A percentile compares a stretch with the other conserved stretches of the same genome.
Evolutionary conservation across 495 filamentous ascomycete genomes (phyloP).

Genomic region (Choiromyces venosus): DNA sequence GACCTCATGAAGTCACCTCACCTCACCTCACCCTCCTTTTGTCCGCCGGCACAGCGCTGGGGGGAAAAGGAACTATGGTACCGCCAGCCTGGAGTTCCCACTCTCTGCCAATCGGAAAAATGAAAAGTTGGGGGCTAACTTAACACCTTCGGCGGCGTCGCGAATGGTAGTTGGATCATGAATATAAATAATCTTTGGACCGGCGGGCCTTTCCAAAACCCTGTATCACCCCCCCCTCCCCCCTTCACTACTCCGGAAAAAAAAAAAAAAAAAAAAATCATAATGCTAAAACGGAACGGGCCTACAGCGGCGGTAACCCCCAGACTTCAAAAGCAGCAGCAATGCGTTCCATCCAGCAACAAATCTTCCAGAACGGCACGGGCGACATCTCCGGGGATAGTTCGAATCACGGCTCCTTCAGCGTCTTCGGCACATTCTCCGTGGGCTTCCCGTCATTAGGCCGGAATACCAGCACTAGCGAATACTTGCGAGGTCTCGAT

Average conservation of each 20-base stretch:
- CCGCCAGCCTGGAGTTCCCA: no score
- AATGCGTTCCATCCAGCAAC: conserved; percentile 46
- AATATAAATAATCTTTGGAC: conserved; percentile 37
- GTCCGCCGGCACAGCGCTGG: no score
- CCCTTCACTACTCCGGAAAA: background rate
- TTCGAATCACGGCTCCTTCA: conserved; percentile 47
- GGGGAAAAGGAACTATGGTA: no score
- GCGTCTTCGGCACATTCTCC: conserved; percentile 48
- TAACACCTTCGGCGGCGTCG: conserved; percentile 32
- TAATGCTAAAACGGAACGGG: conserved; percentile 20
- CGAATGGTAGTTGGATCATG: conserved; percentile 25
- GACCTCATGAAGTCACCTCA: no score
- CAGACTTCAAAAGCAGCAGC: conserved; percentile 39
- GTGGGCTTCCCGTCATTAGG: conserved; percentile 44
- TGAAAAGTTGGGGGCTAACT: no score
- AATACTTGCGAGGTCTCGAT: conserved; percentile 47
- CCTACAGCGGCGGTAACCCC: conserved; percentile 50
- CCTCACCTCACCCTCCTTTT: no score
- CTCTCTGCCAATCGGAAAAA: no score
- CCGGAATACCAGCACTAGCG: no score
- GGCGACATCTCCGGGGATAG: no score
- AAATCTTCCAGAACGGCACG: conserved; percentile 49
- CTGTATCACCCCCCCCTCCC: background rate
- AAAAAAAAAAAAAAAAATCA: no score
- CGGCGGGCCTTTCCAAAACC: conserved; percentile 36